Evolutionary conservation across 257 asterid genomes (phyloP).

Genomic region (Forsythia viridissima): DNA sequence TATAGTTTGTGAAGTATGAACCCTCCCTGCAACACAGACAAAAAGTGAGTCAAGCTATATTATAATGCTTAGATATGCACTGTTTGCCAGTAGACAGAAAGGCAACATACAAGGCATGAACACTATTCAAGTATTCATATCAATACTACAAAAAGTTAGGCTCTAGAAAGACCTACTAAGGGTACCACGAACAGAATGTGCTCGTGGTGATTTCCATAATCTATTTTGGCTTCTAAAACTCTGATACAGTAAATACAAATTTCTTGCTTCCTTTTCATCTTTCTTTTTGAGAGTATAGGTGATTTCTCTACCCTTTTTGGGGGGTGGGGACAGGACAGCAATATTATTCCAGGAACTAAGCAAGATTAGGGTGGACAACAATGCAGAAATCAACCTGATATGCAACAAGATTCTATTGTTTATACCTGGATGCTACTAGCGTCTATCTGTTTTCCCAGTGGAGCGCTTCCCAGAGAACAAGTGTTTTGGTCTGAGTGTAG

Average conservation of each 20-base stretch:
- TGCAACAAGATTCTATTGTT: not conserved
- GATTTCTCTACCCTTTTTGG: not conserved
- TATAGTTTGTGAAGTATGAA: not conserved
- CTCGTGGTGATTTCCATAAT: not conserved
- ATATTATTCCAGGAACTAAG: not conserved
- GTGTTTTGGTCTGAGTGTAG: slow-evolving; percentile 78
- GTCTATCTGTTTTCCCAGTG: slow-evolving; percentile 82
- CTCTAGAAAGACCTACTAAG: not conserved
- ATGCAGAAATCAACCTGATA: not conserved
- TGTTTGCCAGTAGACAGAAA: not conserved
- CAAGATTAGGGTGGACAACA: not conserved
- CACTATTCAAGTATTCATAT: not conserved
- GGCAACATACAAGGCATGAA: not conserved
- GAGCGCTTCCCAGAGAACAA: slow-evolving; percentile 84
- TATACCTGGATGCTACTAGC: slow-evolving; percentile 62
- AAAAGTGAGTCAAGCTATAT: not conserved
- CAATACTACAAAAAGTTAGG: not conserved
- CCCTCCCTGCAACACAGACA: slow-evolving; percentile 24
- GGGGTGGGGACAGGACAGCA: not conserved
- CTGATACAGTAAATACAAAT: not conserved
- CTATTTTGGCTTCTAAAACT: not conserved
- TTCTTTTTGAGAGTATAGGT: not conserved
- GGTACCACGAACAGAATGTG: not conserved
- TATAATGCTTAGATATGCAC: not conserved
- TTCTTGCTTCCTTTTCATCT: not conserved